Conservation (phyloP, 176 grass and related monocot genomes). For the Aegilops tauschii region DNA sequence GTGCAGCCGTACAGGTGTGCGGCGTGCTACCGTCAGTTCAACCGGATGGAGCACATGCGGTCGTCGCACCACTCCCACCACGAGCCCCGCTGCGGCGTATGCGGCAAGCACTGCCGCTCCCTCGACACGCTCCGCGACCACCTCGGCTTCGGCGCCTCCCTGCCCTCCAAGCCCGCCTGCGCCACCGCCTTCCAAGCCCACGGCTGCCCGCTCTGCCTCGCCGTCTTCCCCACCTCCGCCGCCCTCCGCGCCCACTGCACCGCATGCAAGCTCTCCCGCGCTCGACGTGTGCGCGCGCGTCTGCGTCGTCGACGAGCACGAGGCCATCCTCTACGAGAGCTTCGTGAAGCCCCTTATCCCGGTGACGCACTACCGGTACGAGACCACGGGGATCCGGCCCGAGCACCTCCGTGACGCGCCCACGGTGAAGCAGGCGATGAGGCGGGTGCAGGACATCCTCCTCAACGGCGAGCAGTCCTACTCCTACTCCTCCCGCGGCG, state of each 20-base stretch:
- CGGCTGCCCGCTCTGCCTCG: conserved; percentile 67
- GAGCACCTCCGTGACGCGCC: conserved; percentile 52
- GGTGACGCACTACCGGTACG: conserved; percentile 73
- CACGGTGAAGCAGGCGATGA: conserved; percentile 45
- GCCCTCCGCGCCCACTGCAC: conserved; percentile 24
- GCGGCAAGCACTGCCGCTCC: conserved; percentile 75
- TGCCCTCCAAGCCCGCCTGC: conserved; percentile 69
- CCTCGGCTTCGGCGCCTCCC: conserved; percentile 48
- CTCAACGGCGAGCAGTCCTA: conserved; percentile 55
- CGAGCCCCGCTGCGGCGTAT: conserved; percentile 64
- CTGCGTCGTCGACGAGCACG: conserved; percentile 64
- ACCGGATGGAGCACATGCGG: conserved; percentile 81
- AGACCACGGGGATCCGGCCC: conserved; percentile 66
- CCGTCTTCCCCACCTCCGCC: conserved; percentile 35
- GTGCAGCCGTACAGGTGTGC: conserved; percentile 44
- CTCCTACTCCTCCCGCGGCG: conserved; percentile 12
- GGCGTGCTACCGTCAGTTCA: conserved; percentile 84
- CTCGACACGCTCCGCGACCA: conserved; percentile 87
- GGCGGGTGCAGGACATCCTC: conserved; percentile 47
- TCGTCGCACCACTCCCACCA: conserved; percentile 66
- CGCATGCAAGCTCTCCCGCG: conserved; percentile 25
- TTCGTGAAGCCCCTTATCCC: conserved; percentile 63
- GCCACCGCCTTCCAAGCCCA: conserved; percentile 42
- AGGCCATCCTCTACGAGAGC: conserved; percentile 42
- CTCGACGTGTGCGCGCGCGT: conserved; percentile 70